Base-by-base conservation (phyloP, 768 basidiomycete species). In the Lentinus tigrinus region DNA sequence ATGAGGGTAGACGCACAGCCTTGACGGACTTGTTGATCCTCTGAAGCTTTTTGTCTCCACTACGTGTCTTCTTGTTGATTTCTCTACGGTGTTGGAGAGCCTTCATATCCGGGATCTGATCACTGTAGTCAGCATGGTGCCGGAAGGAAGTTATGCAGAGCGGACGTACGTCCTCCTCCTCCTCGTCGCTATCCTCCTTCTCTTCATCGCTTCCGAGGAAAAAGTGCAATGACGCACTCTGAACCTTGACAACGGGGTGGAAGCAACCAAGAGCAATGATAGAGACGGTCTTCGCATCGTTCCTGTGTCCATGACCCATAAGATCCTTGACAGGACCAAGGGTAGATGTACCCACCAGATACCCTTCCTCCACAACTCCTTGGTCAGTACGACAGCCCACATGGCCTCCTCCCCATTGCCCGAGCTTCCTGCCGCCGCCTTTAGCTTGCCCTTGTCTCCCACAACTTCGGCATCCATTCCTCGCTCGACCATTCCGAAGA, bases 331-430 rank as follows among this genome's bases (percentile, higher is more conserved):
- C 17, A 8, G 13, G 4, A 19, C 39, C 2, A n/a, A 23, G 13
- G 47, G 13, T 46, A 10, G 31, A 39, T 34, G 31, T 27, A 72
- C 78, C 19, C 56, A 88, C 94, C 97, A 99, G 26, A 95, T 82
- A 39, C 87, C 84, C 74, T 95, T 98, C 69, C 83, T 83, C 97
- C 96, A 98, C 14, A 98, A 78, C 66, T 98, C 95, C 71, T 91
- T 91, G 17, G 93, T 91, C 53, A 98, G 74, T 42, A 95, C 88
- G 49, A 99, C 87, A 4, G 97, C 96, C 95, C 96, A 98, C 87
- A 97, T 91, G 3, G 95, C 95, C 65, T 98, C 97, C 31, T 93
- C 91, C 2, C 86, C 85, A 48, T 77, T 79, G 24, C 66, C 69
- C 1, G 74, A 73, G 9, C 75, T 70, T 6, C 74, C 72, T 49